Percentiles rank a stretch among this genome's conserved stretches.
These are phyloP conservation scores for Metschnikowia sp. DNA, from an alignment of 805 yeast species.

Conservation along the genomic window DNA sequence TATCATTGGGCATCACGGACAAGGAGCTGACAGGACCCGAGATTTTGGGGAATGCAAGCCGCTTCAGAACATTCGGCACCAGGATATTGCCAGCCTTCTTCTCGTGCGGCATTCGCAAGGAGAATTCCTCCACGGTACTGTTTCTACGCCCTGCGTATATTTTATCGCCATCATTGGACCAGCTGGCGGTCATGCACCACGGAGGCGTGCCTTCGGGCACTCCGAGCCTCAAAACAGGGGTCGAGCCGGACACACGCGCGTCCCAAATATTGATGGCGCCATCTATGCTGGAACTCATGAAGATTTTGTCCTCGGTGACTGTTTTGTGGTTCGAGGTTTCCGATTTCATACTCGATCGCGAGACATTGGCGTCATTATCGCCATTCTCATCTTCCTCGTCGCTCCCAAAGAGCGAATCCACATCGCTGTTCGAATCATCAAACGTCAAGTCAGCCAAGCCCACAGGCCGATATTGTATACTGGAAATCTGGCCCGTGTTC, in stretches of 20 bases:
- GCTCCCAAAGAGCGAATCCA: constrained; percentile 48
- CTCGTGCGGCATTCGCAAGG: constrained; percentile 55
- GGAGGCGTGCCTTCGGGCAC: constrained; percentile 76
- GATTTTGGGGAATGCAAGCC: constrained; percentile 73
- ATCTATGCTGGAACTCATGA: constrained; percentile 78
- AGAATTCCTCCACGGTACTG: constrained; percentile 75
- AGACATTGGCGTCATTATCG: constrained; percentile 2
- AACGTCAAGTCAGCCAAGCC: constrained; percentile 45
- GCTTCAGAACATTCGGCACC: constrained; percentile 49
- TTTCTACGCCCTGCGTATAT: constrained; percentile 88
- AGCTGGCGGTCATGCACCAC: constrained; percentile 87
- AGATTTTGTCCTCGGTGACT: constrained; percentile 44
- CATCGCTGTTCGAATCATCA: constrained; percentile 29
- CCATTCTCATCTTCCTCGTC: constrained; percentile 30
- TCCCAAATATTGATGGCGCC: constrained; percentile 87
- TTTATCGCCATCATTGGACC: constrained; percentile 81
- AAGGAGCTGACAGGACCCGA: constrained; percentile 90
- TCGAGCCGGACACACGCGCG: constrained; percentile 40
- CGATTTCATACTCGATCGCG: constrained; percentile 12
- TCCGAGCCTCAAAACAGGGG: constrained; percentile 45
- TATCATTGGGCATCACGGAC: constrained; percentile 72
- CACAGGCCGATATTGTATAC: constrained; percentile 65
- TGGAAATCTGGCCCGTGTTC: constrained; percentile 75
- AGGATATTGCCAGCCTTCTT: constrained; percentile 19
- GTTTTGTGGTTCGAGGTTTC: constrained; percentile 21